These are phyloP conservation scores for Thyridium curvatum DNA, from an alignment of 2,329 filamentous ascomycete genomes.

Conservation along the genomic window DNA sequence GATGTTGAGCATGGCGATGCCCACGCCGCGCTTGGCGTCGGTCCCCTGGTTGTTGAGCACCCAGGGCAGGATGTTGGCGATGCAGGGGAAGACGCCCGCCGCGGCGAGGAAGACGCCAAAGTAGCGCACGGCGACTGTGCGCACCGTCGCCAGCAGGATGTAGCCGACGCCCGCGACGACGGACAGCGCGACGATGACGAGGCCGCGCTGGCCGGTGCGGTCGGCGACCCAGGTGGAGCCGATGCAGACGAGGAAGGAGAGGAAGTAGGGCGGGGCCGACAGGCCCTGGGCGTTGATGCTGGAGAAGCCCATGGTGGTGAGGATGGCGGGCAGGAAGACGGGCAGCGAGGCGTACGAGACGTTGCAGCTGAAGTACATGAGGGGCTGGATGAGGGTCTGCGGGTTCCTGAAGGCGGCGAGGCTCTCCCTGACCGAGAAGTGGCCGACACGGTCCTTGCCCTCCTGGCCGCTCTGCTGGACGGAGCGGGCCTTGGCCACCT, in stretches of 20 bases:
- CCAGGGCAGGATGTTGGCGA: constrained; percentile 66
- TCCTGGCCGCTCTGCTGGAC: constrained; percentile 45
- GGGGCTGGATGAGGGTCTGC: constrained; percentile 41
- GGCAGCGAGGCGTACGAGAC: constrained; percentile 35
- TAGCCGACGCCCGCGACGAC: constrained; percentile 56
- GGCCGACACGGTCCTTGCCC: constrained; percentile 38
- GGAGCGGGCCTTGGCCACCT: constrained; percentile 46
- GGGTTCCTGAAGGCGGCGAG: constrained; percentile 37
- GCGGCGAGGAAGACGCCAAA: constrained; percentile 39
- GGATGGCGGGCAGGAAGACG: constrained; percentile 58
- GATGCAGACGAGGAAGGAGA: constrained; percentile 59
- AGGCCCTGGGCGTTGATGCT: constrained; percentile 64
- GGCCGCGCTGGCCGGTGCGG: constrained; percentile 52
- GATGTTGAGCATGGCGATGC: constrained; percentile 55
- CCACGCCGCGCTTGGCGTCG: constrained; percentile 57
- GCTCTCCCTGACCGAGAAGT: constrained; percentile 38
- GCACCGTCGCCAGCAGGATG: constrained; percentile 53
- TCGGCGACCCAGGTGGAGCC: constrained; percentile 59
- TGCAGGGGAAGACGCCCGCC: constrained; percentile 52
- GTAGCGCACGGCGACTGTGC: constrained; percentile 34
- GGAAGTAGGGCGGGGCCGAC: constrained; percentile 64
- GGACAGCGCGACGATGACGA: constrained; percentile 51
- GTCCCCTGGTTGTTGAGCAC: constrained; percentile 63
- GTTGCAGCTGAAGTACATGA: constrained; percentile 31
- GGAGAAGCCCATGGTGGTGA: constrained; percentile 62